Percentiles rank a stretch among this genome's conserved stretches.
phyloP scores from a whole-genome alignment of 2,329 filamentous ascomycete species.

The Saccharata proteae region DNA sequence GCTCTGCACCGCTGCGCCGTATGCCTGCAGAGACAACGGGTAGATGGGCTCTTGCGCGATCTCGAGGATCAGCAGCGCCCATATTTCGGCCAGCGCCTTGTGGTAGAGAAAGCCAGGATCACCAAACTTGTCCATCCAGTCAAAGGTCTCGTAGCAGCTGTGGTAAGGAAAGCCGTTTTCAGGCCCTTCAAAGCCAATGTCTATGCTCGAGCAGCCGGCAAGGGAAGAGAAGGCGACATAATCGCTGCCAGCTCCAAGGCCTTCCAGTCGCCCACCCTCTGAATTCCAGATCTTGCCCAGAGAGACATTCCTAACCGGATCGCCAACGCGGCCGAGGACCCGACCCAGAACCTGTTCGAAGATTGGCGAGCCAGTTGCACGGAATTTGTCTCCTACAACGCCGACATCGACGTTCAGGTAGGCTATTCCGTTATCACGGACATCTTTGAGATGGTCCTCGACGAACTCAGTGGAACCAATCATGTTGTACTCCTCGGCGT shows the following conservation, averaged over 20 bases:
- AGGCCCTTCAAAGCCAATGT: constrained; percentile 62
- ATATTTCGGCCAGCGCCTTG: constrained; percentile 63
- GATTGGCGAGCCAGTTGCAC: constrained; percentile 68
- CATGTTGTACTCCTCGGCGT: constrained; percentile 83
- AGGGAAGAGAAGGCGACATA: constrained; percentile 87
- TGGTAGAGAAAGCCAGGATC: constrained; percentile 81
- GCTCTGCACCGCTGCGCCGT: constrained; percentile 50
- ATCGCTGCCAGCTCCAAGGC: constrained; percentile 65
- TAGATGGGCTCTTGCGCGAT: constrained; percentile 69
- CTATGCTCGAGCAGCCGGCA: constrained; percentile 75
- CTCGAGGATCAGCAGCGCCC: constrained; percentile 73
- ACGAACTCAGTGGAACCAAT: constrained; percentile 93
- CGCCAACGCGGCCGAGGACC: constrained; percentile 60
- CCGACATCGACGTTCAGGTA: constrained; percentile 88
- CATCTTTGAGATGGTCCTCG: constrained; percentile 62
- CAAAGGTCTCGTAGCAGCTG: constrained; percentile 81
- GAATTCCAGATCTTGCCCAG: constrained; percentile 67
- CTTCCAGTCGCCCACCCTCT: constrained; percentile 45
- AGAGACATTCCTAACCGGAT: constrained; percentile 60
- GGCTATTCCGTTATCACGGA: constrained; percentile 65
- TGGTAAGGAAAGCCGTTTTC: constrained; percentile 54
- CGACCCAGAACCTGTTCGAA: constrained; percentile 61
- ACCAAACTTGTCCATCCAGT: constrained; percentile 68
- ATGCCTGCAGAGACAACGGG: constrained; percentile 67
- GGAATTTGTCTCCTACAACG: constrained; percentile 62